Percentiles rank a stretch among this genome's conserved stretches.
These are phyloP conservation scores for Balamuthia mandrillaris DNA, from an alignment of 208 protist genomes.

Conservation along the genomic window DNA sequence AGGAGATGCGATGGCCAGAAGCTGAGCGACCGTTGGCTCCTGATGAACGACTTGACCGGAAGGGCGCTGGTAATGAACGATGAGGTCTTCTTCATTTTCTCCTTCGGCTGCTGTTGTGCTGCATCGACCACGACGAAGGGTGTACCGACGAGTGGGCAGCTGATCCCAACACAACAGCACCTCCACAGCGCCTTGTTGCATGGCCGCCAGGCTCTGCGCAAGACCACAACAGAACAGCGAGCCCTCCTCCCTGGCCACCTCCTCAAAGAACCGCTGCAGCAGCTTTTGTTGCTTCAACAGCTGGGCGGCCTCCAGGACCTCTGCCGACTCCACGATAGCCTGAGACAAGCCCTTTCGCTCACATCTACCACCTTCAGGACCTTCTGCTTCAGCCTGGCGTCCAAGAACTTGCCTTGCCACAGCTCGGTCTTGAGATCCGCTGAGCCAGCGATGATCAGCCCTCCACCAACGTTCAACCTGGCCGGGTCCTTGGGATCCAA, in stretches of 20 bases:
- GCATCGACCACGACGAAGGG: no score
- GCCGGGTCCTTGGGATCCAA: neutral
- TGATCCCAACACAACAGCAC: neutral
- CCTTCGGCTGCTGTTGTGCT: no score
- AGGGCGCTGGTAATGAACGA: neutral
- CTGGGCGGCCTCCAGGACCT: neutral
- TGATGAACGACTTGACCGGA: neutral
- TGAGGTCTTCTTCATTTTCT: no score
- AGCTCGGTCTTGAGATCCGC: constrained; percentile 31
- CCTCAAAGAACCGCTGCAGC: constrained; percentile 17
- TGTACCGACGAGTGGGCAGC: neutral
- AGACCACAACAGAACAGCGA: neutral
- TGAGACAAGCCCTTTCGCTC: constrained; percentile 2
- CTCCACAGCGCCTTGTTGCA: neutral
- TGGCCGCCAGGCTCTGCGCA: neutral
- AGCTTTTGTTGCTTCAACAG: constrained; percentile 20
- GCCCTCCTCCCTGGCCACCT: neutral
- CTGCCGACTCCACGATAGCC: neutral
- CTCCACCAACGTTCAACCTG: constrained; percentile 7
- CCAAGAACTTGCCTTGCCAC: neutral
- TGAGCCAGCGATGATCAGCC: constrained; percentile 9
- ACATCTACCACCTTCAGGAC: constrained; percentile 14
- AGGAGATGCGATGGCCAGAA: neutral
- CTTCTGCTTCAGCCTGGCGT: neutral
- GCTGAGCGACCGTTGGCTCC: neutral